Base-by-base conservation (phyloP, 2,329 filamentous ascomycete genomes). In the Aphanocladium album region DNA sequence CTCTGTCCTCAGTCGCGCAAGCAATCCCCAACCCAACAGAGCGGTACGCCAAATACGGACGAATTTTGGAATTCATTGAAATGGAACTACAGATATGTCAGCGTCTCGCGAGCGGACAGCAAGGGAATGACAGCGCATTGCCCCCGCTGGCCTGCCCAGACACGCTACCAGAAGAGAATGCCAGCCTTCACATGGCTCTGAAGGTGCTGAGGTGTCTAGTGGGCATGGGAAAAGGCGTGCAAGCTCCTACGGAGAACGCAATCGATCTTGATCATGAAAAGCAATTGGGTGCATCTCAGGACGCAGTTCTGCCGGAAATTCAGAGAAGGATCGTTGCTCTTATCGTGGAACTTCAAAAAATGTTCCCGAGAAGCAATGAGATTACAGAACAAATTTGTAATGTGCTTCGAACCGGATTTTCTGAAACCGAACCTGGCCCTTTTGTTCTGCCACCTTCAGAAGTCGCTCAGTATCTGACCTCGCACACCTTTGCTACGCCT, bases 1-100 rank as follows among this genome's bases (percentile, higher is more conserved):
- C 86, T 2, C 89, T 95, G 64, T 84, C 89, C 9, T 86, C 85
- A 9, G 87, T 95, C 47, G 82, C 92, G 33, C 89, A 95, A 72
- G 89, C 89, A 9, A 79, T 91, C 11, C 76, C 83, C 1, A 80
- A 84, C 2, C 80, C 87, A 53, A 73, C 77, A 23, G 76, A 78
- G 17, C 85, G 85, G 63, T 72, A 83, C 2, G 71, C 71, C 33
- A 80, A 83, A 39, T 77, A 89, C 35, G 76, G 80, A 62, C 79
- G 81, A 60, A 76, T 93, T 27, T 75, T 91, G 35, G 70, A 77
- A 7, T 84, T 87, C 61, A 76, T 92, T 35, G 82, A 86, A 52
- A 70, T 76, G 27, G 89, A 93, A 68, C 79, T 71, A 5, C 62
- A 62, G 14, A 64, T 57, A 23, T 67, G 71, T 9, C 53, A 66